phyloP scores from a whole-genome alignment of 441 rosid genomes.

The Gossypium davidsonii region DNA sequence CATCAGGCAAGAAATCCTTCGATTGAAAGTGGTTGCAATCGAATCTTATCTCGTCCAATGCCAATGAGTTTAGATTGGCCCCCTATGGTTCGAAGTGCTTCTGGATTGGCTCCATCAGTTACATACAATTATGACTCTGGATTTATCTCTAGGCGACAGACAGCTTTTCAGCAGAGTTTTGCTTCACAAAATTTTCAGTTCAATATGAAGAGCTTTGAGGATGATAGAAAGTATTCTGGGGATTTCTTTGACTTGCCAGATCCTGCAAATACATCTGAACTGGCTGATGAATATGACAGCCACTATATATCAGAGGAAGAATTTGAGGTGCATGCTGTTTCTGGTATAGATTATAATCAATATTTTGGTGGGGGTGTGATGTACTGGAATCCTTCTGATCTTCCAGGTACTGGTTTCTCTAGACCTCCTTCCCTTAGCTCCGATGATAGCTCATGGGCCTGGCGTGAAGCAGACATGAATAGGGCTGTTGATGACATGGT shows the following conservation, averaged over 20 bases:
- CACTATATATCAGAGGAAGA: constrained; percentile 96
- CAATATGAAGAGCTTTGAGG: constrained; percentile 32
- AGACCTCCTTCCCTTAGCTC: constrained; percentile 97
- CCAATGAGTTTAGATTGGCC: constrained; percentile 98
- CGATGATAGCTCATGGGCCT: constrained; percentile 97
- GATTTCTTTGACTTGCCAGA: constrained; percentile 65
- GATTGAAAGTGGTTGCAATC: constrained; percentile 60
- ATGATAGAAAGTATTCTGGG: constrained; percentile 50
- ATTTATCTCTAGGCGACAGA: constrained; percentile 46
- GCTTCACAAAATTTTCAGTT: constrained; percentile 37
- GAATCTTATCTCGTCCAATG: constrained; percentile 59
- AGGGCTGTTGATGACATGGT: constrained; percentile 97
- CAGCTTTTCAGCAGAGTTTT: constrained; percentile 50
- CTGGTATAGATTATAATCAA: constrained; percentile 88
- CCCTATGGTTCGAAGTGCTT: constrained; percentile 76
- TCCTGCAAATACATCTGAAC: constrained; percentile 42
- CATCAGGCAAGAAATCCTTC: constrained; percentile 73
- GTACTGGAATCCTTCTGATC: constrained; percentile 97
- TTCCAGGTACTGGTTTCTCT: constrained; percentile 79
- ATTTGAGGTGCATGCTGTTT: constrained; percentile 67
- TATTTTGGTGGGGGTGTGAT: constrained; percentile 96
- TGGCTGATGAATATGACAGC: constrained; percentile 63
- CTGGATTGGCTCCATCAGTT: constrained; percentile 63
- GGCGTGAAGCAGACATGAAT: constrained; percentile 96
- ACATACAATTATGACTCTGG: constrained; percentile 72